Conservation (phyloP, 2,329 filamentous ascomycete genomes). For the Colletotrichum higginsianum region DNA sequence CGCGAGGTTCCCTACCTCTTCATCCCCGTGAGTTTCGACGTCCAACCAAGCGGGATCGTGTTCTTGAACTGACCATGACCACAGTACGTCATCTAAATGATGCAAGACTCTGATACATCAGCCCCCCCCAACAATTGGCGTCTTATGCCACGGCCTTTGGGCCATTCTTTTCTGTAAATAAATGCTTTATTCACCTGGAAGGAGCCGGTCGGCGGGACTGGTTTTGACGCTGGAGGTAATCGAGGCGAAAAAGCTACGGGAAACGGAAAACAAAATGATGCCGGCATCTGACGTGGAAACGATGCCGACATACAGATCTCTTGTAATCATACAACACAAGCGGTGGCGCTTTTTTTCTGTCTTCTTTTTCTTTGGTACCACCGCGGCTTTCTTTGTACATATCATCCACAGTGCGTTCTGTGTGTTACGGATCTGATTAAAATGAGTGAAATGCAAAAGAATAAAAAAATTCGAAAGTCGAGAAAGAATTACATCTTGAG, state of each 20-base stretch:
- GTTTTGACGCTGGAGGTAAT: not conserved
- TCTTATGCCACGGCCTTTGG: conserved; percentile 4
- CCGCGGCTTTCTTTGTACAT: conserved; percentile 19
- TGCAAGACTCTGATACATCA: not conserved
- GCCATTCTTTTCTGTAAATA: conserved; percentile 17
- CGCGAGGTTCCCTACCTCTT: conserved; percentile 85
- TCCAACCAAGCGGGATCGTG: not conserved
- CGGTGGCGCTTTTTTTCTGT: not conserved
- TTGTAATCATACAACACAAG: conserved; percentile 18
- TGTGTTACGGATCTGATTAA: not conserved
- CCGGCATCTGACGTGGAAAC: not conserved
- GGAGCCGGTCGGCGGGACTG: conserved; percentile 5
- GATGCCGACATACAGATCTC: not conserved
- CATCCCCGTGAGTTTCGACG: conserved; percentile 64
- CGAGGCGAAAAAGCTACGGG: not conserved
- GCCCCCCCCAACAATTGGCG: not conserved
- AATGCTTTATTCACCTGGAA: conserved; percentile 10
- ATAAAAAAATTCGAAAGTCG: not conserved
- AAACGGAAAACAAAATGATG: not conserved
- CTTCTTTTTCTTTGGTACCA: not conserved
- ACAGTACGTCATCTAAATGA: conserved; percentile 60
- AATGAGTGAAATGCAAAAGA: not conserved
- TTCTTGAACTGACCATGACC: not conserved
- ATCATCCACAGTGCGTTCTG: not conserved
- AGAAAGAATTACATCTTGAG: too few relatives aligned